These are phyloP conservation scores for Akanthomyces uredinophilus DNA, from an alignment of 2,329 filamentous ascomycete genomes.

Conservation along the genomic window DNA sequence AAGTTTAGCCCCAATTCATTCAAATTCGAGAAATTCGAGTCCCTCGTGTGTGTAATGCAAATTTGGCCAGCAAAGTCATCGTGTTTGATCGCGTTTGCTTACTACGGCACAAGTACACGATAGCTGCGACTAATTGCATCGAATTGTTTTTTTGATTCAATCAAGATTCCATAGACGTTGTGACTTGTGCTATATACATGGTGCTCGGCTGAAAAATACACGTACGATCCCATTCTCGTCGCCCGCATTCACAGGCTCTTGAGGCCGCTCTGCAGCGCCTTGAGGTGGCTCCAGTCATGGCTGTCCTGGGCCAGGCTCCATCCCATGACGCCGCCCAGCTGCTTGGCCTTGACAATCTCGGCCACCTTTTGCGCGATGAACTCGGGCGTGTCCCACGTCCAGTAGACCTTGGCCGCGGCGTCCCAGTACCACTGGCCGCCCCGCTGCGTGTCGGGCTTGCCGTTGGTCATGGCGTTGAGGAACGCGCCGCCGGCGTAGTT, in stretches of 20 bases:
- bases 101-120: no score
- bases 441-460: conserved; percentile 40
- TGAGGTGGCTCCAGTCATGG: conserved; percentile 37
- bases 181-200: no score
- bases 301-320: conserved; percentile 50
- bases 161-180: no score
- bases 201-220: no score
- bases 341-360: conserved; percentile 35
- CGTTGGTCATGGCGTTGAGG: conserved; percentile 34
- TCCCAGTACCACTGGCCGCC: conserved; percentile 55
- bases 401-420: conserved; percentile 39
- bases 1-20: no score
- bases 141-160: no score
- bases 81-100: no score
- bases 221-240: no score
- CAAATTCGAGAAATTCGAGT: no score
- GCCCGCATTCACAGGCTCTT: not conserved
- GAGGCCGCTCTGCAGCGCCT: conserved; percentile 34
- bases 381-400: conserved; percentile 51
- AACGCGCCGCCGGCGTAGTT: conserved; percentile 32
- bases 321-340: conserved; percentile 46
- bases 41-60: no score
- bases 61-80: no score
- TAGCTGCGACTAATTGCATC: no score
- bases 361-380: conserved; percentile 43